A percentile compares a stretch with the other conserved stretches of the same genome.
Conservation (phyloP, 192 early-diverging fungal genomes). For the Funneliformis geosporum region DNA sequence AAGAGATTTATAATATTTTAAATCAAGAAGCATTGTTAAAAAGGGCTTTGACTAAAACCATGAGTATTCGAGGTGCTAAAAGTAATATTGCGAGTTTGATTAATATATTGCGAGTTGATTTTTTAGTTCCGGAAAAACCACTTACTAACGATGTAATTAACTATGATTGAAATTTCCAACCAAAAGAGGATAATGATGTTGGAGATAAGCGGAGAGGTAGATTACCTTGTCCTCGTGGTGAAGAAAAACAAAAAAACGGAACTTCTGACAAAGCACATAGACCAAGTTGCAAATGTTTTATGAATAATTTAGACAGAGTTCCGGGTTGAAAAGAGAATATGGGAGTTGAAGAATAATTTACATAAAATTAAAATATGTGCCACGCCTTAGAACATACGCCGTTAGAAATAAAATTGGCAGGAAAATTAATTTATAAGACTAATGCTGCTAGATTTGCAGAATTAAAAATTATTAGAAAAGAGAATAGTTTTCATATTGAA, state of each 20-base stretch:
- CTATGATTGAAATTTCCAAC: background rate
- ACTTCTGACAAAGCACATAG: background rate
- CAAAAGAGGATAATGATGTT: conserved; percentile 12
- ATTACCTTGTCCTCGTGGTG: conserved; percentile 10
- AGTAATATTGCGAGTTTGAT: conserved; percentile 21
- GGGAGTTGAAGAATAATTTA: background rate
- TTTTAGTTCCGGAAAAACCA: background rate
- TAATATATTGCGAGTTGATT: conserved; percentile 13
- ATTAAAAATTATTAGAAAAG: too few species aligned
- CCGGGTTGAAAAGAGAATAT: conserved; percentile 15
- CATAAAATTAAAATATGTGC: too few species aligned
- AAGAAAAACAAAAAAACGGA: background rate
- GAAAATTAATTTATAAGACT: too few species aligned
- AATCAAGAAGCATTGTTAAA: conserved; percentile 12
- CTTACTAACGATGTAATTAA: conserved; percentile 4
- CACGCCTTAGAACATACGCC: too few species aligned
- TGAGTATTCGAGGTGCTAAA: conserved; percentile 27
- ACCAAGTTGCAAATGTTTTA: conserved; percentile 15
- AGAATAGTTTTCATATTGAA: too few species aligned
- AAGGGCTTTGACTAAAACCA: conserved; percentile 24
- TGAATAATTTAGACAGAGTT: conserved; percentile 12
- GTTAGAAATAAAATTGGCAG: too few species aligned
- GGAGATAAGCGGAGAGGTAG: background rate
- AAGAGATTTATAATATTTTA: conserved; percentile 6
- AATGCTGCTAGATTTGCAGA: too few species aligned